Base-by-base conservation (phyloP, 257 asterid species). In the Ballota nigra region DNA sequence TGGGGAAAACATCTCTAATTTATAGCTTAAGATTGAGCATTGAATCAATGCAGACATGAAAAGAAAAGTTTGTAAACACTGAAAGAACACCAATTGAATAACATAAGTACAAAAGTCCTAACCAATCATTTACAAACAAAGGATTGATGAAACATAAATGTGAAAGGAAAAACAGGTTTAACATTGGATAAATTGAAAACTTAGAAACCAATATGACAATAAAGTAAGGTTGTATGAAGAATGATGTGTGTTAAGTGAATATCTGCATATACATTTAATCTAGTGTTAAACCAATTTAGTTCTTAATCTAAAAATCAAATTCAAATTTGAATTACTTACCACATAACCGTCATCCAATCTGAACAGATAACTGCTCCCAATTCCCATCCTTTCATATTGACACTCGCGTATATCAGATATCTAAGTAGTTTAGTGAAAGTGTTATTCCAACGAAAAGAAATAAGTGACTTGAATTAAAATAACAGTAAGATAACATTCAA, bases 261-360 rank as follows among this genome's bases (percentile, higher is more conserved):
- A 60, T 53, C 12, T 18, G 15, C 16, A 24, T 6, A 8, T 23
- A 18, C 18, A 58, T 8, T 68, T 78, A 33, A 56, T 24, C 65
- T 53, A 33, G 3, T 22, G 51, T 52, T 56, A 56, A 49, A 36
- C 53, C 7, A 57, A 59, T 9, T 56, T 16, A 68, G 69, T 20
- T 67, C 41, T 51, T 34, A 73, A 63, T 61, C 22, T n/a, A 43
- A 67, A 31, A 43, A 11, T 43, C 31, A 56, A 29, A 72, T 68
- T 23, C 64, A 70, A 62, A 41, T n/a, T 49, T 52, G 41, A 18
- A 45, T 52, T 72, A 72, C 95, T 74, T 83, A 95, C 99, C 96
- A 95, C 99, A 78, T 90, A 95, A 71, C 97, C 99, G 71, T 95
- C 99, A 77, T 95, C 99, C 82, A 95, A 83, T 86, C 99, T 90